Conservation (phyloP, 2,329 filamentous ascomycete species). For the Cryphonectria parasitica region DNA sequence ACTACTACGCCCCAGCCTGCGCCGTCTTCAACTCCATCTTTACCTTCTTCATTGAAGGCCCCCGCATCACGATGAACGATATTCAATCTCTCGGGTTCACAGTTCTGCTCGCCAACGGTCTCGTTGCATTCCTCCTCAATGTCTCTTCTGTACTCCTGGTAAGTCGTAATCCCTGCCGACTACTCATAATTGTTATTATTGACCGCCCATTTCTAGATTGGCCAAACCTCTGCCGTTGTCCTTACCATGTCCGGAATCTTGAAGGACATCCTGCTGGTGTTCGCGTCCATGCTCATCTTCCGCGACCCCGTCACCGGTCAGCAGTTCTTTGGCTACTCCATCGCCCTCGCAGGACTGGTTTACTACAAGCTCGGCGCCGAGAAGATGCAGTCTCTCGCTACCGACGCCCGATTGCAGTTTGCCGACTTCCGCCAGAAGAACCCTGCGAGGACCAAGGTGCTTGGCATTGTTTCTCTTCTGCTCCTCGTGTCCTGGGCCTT, state of each 20-base stretch:
- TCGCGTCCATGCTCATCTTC: conserved; percentile 69
- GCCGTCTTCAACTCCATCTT: conserved; percentile 76
- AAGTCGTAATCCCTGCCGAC: conserved; percentile 41
- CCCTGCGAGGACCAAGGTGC: conserved; percentile 23
- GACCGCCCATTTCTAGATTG: conserved; percentile 49
- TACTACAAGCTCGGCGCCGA: conserved; percentile 35
- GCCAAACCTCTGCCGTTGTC: conserved; percentile 74
- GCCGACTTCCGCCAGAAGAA: conserved; percentile 28
- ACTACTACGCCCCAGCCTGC: conserved; percentile 82
- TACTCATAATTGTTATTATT: not conserved
- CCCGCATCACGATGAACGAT: conserved; percentile 65
- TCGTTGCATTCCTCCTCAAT: conserved; percentile 75
- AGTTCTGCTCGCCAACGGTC: conserved; percentile 71
- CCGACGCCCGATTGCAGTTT: conserved; percentile 27
- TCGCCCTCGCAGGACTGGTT: conserved; percentile 50
- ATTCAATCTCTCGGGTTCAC: conserved; percentile 70
- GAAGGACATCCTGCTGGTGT: conserved; percentile 73
- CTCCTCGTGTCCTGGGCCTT: conserved; percentile 14
- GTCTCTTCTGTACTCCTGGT: conserved; percentile 80
- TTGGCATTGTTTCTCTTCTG: conserved; percentile 20
- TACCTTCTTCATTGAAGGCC: conserved; percentile 71
- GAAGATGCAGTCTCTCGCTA: conserved; percentile 25
- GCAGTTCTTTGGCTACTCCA: conserved; percentile 72
- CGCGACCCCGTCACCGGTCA: conserved; percentile 65
- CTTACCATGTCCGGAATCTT: conserved; percentile 74